Base-by-base conservation (phyloP, 257 asterid genomes). In the Fraxinus quadrangulata region DNA sequence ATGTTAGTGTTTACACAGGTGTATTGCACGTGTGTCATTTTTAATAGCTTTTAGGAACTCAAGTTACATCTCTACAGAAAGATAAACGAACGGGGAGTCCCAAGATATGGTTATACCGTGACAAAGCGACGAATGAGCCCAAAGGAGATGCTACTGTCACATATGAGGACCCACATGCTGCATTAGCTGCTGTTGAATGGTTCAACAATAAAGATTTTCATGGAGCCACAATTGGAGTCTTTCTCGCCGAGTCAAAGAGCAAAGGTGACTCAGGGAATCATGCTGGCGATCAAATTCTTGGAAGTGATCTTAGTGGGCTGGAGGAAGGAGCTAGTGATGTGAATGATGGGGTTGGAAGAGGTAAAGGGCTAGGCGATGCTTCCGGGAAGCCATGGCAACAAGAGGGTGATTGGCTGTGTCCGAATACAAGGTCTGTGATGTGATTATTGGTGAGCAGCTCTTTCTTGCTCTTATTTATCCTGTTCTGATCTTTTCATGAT, bases 371-470 rank as follows among this genome's bases (percentile, higher is more conserved):
- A 59, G 99, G 93, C 24, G 99, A 91, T 87, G 87, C 86, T 75
- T 79, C 85, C 5, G 96, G 89, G 54, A 93, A 93, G 84, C 75
- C 97, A 56, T 96, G 97, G 99, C 97, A 96, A 78, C 97, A 96
- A 83, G 99, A 96, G 16, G 98, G 98, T 72, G 99, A 96, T 84
- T 96, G 98, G 99, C 49, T 76, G 85, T 96, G 98, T 85, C 84
- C 96, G 39, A 96, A 96, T 93, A 90, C 99, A 96, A 96, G 99
- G 99, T 96, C 97, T 93, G 99, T 96, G 96, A 89, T 92, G 92
- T 83, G 93, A 92, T 84, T 71, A 93, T 96, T 87, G 99, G 99
- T 96, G 97, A 93, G 97, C 94, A 69, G 92, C 97, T 91, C 89
- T 76, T 90, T 89, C 97, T 79, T 90, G 88, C 89, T 86, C 87